These are phyloP conservation scores for Prunus kanzakura DNA, from an alignment of 306 rosid genomes.

Conservation along the genomic window DNA sequence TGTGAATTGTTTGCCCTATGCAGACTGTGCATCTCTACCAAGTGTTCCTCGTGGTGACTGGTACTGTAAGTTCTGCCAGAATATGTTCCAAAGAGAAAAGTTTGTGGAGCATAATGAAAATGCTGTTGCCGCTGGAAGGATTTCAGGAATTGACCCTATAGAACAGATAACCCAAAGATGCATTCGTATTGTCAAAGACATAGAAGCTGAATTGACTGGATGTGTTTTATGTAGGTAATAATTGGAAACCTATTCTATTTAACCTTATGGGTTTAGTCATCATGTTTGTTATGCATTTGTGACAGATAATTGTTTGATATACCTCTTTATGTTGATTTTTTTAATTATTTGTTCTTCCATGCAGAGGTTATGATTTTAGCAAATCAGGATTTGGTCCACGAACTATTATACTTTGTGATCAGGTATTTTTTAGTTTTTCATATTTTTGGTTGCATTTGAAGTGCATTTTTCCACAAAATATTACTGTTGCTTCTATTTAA, in stretches of 20 bases:
- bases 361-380: conserved; percentile 89
- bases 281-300: conserved; percentile 13
- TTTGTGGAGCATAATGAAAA: conserved; percentile 60
- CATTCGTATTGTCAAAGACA: conserved; percentile 81
- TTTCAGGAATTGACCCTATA: conserved; percentile 82
- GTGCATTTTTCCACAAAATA: neutral
- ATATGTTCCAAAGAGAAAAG: conserved; percentile 66
- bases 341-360: conserved; percentile 23
- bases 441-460: neutral
- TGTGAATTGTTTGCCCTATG: conserved; percentile 29
- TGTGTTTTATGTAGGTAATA: conserved; percentile 91
- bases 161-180: conserved; percentile 86
- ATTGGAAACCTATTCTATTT: conserved; percentile 8
- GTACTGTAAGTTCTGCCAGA: conserved; percentile 89
- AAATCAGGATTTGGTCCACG: conserved; percentile 98
- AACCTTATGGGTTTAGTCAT: conserved; percentile 12
- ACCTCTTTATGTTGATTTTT: conserved; percentile 17
- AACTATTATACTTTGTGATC: conserved; percentile 95
- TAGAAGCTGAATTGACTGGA: conserved; percentile 82
- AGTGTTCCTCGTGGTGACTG: conserved; percentile 77
- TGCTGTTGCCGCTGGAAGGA: conserved; percentile 94
- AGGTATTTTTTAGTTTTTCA: conserved; percentile 44
- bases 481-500: neutral
- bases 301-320: conserved; percentile 4
- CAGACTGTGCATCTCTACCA: conserved; percentile 87